These are phyloP conservation scores for Calonectria multiphialidica DNA, from an alignment of 2,329 filamentous ascomycete species.

Conservation along the genomic window DNA sequence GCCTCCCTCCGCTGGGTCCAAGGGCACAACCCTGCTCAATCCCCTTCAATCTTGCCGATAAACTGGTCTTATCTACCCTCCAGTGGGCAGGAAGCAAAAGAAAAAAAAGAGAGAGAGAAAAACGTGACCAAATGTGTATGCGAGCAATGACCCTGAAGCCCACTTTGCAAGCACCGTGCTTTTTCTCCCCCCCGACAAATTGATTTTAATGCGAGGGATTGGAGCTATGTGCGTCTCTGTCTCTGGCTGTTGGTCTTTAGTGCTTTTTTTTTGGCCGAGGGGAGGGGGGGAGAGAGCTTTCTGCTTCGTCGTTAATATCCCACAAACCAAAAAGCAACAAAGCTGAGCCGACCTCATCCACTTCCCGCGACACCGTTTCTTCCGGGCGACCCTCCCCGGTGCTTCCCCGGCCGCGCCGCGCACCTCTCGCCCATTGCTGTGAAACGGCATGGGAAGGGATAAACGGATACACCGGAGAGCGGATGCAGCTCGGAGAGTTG, in stretches of 20 bases:
- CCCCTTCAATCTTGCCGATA: conserved; percentile 16
- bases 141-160: conserved; percentile 39
- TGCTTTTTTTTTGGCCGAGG: not conserved
- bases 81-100: not conserved
- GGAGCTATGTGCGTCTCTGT: not conserved
- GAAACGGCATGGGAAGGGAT: conserved; percentile 1
- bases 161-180: conserved; percentile 26
- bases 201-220: conserved; percentile 35
- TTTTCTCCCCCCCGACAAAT: conserved; percentile 25
- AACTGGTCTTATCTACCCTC: conserved; percentile 24
- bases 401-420: not conserved
- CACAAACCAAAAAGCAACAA: conserved; percentile 5
- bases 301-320: conserved; percentile 12
- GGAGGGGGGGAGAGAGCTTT: not conserved
- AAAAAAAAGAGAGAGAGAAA: conserved; percentile 16
- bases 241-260: not conserved
- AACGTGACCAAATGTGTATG: conserved; percentile 44
- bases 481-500: conserved; percentile 22
- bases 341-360: not conserved
- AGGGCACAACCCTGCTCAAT: conserved; percentile 23
- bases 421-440: not conserved
- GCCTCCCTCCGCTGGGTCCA: conserved; percentile 13
- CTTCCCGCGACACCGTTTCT: conserved; percentile 7
- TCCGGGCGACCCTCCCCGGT: not conserved
- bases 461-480: conserved; percentile 5